Percentiles rank a stretch among this genome's conserved stretches.
phyloP scores from a whole-genome alignment of 805 yeast genomes.

The Starmera caribaea region DNA sequence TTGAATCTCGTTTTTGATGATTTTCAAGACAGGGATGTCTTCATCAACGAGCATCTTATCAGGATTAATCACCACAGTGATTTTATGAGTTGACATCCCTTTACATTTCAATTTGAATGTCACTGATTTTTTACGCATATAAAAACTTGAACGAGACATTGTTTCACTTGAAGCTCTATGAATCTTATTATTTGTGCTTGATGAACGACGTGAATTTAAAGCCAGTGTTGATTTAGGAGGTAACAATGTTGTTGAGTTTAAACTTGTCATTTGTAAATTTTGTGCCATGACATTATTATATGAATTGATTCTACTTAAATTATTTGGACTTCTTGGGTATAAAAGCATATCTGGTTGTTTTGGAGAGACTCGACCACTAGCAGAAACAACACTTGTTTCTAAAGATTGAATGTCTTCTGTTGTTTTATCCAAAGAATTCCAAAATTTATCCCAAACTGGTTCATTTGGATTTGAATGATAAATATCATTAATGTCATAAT shows the following conservation, averaged over 20 bases:
- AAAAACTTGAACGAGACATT: slow-evolving; percentile 12
- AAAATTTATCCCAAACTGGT: slow-evolving; percentile 22
- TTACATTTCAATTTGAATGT: slow-evolving; percentile 12
- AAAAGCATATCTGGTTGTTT: no score
- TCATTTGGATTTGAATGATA: neutral
- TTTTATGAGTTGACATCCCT: slow-evolving; percentile 10
- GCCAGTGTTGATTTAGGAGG: slow-evolving; percentile 6
- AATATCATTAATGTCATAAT: slow-evolving; percentile 9
- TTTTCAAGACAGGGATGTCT: slow-evolving; percentile 12
- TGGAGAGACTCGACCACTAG: neutral
- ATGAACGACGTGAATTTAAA: neutral
- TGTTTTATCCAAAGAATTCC: slow-evolving; percentile 22
- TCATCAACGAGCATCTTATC: slow-evolving; percentile 6
- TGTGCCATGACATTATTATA: slow-evolving; percentile 9
- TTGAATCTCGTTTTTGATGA: slow-evolving; percentile 16
- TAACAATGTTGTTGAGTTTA: slow-evolving; percentile 5
- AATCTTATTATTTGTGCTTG: neutral
- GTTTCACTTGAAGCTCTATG: slow-evolving; percentile 15
- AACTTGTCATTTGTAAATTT: slow-evolving; percentile 14
- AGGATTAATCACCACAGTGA: slow-evolving; percentile 15
- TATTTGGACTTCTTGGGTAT: slow-evolving; percentile 7
- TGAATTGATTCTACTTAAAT: slow-evolving; percentile 11
- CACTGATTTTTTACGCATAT: slow-evolving; percentile 10
- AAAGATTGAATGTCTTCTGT: slow-evolving; percentile 18
- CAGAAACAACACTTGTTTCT: slow-evolving; percentile 12